These are phyloP conservation scores for Brassica rapa DNA, from an alignment of 345 rosid species.

Conservation along the genomic window DNA sequence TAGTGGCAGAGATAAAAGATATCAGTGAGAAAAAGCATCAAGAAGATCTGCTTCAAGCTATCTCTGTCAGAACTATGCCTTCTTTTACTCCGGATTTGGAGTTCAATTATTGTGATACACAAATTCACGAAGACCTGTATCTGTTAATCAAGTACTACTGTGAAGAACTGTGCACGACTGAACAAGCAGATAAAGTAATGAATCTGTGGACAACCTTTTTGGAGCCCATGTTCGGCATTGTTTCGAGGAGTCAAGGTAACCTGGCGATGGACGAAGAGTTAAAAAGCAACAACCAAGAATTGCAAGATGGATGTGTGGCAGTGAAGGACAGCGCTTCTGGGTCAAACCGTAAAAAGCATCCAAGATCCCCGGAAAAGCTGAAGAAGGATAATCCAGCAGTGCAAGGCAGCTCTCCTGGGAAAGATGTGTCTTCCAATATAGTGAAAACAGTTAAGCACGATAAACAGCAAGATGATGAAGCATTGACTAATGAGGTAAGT, in stretches of 20 bases:
- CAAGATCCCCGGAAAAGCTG: conserved; percentile 52
- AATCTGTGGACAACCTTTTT: conserved; percentile 88
- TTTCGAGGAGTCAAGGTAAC: conserved; percentile 71
- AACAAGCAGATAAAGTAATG: conserved; percentile 82
- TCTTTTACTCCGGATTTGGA: conserved; percentile 69
- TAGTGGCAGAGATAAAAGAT: conserved; percentile 88
- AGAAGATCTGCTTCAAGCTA: conserved; percentile 76
- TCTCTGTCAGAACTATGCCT: conserved; percentile 72
- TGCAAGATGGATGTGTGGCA: conserved; percentile 48
- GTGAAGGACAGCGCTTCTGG: conserved; percentile 50
- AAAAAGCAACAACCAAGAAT: conserved; percentile 46
- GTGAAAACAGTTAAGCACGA: conserved; percentile 21
- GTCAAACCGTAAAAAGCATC: conserved; percentile 55
- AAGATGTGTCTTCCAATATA: conserved; percentile 35
- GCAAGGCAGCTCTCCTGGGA: conserved; percentile 62
- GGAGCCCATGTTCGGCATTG: conserved; percentile 82
- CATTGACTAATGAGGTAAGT: conserved; percentile 56
- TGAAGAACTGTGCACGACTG: conserved; percentile 78
- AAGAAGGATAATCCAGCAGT: conserved; percentile 54
- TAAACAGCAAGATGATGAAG: conserved; percentile 48
- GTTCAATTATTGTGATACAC: conserved; percentile 70
- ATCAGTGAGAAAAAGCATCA: conserved; percentile 78
- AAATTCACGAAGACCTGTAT: conserved; percentile 83
- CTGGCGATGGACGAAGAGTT: conserved; percentile 66
- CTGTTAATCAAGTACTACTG: conserved; percentile 89